Evolutionary conservation across 495 filamentous ascomycete genomes (phyloP), one percentile per base, ranked within the genome.

Genomic region (Penicillium daleae): DNA sequence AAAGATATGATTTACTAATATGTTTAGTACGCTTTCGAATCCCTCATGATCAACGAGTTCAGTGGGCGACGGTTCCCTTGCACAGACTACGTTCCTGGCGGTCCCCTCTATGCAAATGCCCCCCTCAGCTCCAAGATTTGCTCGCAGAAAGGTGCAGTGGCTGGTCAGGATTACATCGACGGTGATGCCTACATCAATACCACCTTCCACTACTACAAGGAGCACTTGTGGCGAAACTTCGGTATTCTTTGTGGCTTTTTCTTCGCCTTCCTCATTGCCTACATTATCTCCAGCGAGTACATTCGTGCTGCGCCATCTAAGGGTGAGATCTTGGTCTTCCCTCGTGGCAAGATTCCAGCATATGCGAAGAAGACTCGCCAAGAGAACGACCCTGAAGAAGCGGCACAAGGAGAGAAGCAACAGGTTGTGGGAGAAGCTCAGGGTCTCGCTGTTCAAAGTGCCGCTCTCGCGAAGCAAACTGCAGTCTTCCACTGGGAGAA

Each of bases 301-400:
- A 42, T 56, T 10, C 54, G 54, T 17, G 54, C 73, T 24, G 53
- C 63, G 26, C 64, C 63, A 7, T 73, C 71, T 12, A 80, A 75
- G 26, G 79, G 74, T 7, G 77, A 82, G 57, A 71, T 79, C 27
- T 60, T 80, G 1, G 62, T 82, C 10, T 82, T 80, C 59, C 76
- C 69, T 6, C 71, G 74, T n/a, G 67, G 69, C 10, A 56, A 56
- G 19, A 56, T 56, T 10, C 54, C 54, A 0, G 35, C 54, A 1
- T 56, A 42, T 56, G 17, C 66, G 87, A 12, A 62, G 55, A 37
- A 89, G 10, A 90, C 85, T 86, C 82, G 89, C 68, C 54, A 42
- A 17, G 24, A 56, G 4, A 22, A 56, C 15, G 54, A 56, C n/a
- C 33, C 37, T 2, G 54, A 56, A 31, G 54, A 56, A 80, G 80